Evolutionary conservation across 2,329 filamentous ascomycete genomes (phyloP).

Genomic region (Dothiorella sarmentorum): DNA sequence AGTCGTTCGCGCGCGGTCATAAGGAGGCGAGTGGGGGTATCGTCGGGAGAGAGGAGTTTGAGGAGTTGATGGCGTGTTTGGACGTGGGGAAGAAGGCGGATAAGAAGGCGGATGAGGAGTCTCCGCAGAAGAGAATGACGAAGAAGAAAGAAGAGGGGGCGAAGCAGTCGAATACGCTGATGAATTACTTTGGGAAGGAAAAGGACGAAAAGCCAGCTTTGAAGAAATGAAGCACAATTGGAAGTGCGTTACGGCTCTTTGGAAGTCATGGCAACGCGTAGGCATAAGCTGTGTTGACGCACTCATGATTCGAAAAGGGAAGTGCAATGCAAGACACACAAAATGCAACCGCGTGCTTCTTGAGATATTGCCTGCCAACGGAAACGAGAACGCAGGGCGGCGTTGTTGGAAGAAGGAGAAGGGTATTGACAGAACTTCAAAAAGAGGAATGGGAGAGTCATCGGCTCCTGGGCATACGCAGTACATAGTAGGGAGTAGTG

Average conservation of each 20-base stretch:
- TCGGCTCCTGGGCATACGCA: no score
- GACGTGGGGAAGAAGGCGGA: slow-evolving; percentile 55
- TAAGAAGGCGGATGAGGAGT: slow-evolving; percentile 44
- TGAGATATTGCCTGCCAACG: no score
- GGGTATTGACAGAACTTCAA: no score
- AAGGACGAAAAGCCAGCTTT: neutral
- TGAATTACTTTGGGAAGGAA: slow-evolving; percentile 53
- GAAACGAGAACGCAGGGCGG: no score
- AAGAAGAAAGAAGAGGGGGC: slow-evolving; percentile 31
- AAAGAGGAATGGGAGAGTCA: no score
- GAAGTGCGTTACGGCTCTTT: neutral
- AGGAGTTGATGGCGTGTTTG: slow-evolving; percentile 60
- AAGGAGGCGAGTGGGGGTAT: slow-evolving; percentile 66
- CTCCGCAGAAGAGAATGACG: slow-evolving; percentile 30
- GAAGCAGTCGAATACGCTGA: slow-evolving; percentile 53
- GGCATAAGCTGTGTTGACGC: no score
- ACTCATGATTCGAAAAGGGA: no score
- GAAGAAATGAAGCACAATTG: neutral
- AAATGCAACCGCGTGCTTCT: no score
- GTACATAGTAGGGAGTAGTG: no score
- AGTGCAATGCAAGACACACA: no score
- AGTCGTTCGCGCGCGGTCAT: slow-evolving; percentile 64
- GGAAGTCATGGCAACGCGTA: no score
- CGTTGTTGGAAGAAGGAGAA: no score
- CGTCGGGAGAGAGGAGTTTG: slow-evolving; percentile 58